These are phyloP conservation scores for Pythium aphanidermatum DNA, from an alignment of 352 stramenopile species.

Conservation along the genomic window DNA sequence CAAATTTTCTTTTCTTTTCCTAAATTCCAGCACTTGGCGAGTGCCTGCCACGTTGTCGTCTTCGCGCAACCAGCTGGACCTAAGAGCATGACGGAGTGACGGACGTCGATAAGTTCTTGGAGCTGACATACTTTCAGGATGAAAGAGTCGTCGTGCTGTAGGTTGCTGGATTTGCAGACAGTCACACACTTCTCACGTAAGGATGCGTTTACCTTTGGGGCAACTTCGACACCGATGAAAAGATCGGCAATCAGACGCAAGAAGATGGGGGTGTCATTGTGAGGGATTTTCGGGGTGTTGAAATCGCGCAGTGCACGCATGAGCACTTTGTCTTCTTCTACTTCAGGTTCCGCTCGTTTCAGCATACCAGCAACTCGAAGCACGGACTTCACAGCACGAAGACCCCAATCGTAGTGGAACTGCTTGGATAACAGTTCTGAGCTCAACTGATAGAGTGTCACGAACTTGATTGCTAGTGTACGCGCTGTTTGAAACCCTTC, in stretches of 20 bases:
- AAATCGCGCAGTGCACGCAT: constrained; percentile 85
- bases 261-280: constrained; percentile 87
- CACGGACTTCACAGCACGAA: constrained; percentile 87
- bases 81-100: constrained; percentile 84
- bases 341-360: constrained; percentile 72
- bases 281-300: constrained; percentile 85
- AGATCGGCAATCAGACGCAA: constrained; percentile 81
- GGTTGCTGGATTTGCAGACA: constrained; percentile 86
- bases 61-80: constrained; percentile 79
- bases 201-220: constrained; percentile 91
- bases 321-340: constrained; percentile 84
- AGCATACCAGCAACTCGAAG: constrained; percentile 82
- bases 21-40: constrained; percentile 85
- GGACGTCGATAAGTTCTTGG: constrained; percentile 85
- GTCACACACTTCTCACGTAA: constrained; percentile 90
- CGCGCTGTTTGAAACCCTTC: constrained; percentile 85
- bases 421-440: constrained; percentile 85
- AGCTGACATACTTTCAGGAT: constrained; percentile 85
- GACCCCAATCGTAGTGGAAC: constrained; percentile 90
- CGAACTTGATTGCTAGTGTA: constrained; percentile 90
- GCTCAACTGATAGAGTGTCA: constrained; percentile 86
- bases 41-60: constrained; percentile 79
- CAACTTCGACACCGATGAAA: constrained; percentile 92
- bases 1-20: constrained; percentile 87
- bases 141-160: constrained; percentile 83